Base-by-base conservation (phyloP, 2,329 filamentous ascomycete genomes). In the Claviceps paspali region DNA sequence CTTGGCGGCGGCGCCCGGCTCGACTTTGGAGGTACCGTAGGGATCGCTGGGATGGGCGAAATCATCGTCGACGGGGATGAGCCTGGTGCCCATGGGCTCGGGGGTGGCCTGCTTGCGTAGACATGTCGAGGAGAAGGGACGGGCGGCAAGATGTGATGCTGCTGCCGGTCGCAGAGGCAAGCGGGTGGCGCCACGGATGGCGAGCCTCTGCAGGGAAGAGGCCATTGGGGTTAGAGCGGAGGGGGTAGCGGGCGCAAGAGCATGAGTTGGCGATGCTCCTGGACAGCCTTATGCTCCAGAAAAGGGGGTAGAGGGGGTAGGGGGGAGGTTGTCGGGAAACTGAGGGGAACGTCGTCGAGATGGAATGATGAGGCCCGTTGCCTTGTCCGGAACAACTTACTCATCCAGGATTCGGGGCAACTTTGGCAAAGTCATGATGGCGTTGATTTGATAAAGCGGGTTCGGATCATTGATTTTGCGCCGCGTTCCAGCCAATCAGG, bases 111-210 rank as follows among this genome's bases (percentile, higher is more conserved):
- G 73, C 57, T 65, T 67, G 54, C 78, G 75, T 44, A 72, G 58
- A 39, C 65, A 57, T 14, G 79, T 70, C 46, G 76, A 74, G 48
- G 82, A 82, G 53, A 87, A 73, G 48, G 71, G 65, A 47, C 81
- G 71, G 49, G 65, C 54, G 47, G 58, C 50, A 45, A 55, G 47
- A 47, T 53, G 45, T 24, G 49, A 35, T 47, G 50, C 49, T 45
- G 57, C 36, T 47, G 50, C 49, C 44, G 58, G 65, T 45, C 63
- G 67, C 48, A 76, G 61, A 55, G 69, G 76, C 50, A 81, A 64
- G 51, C 78, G 76, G 64, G 73, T 78, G 61, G 77, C 77, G 59
- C 73, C 69, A 61, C 69, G 73, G 68, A 76, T 70, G 60, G 78
- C 79, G 56, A 86, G 69, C 61, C 82, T 76, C 63, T 75, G 75